Conservation (phyloP, 1,284 basidiomycete species). For the Ustilago nuda region DNA sequence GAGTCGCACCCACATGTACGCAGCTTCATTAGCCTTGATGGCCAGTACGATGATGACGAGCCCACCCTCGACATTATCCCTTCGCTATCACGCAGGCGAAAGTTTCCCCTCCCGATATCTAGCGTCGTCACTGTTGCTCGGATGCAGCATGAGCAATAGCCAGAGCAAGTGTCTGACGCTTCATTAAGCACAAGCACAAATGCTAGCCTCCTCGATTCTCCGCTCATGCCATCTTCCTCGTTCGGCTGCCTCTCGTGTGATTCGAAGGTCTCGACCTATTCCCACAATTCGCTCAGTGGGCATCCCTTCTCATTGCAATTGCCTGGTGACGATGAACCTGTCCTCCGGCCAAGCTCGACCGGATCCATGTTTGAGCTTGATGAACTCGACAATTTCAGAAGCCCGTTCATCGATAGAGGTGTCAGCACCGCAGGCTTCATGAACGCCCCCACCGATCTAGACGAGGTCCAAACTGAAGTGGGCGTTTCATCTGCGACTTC, state of each 20-base stretch:
- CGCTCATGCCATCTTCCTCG: conserved; percentile 11
- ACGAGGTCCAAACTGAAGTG: background rate
- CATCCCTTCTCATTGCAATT: conserved; percentile 41
- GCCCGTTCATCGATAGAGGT: conserved; percentile 3
- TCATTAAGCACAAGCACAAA: conserved; percentile 6
- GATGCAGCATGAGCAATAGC: background rate
- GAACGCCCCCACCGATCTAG: background rate
- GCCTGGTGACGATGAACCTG: conserved; percentile 6
- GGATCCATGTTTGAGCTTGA: conserved; percentile 25
- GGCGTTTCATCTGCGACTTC: background rate
- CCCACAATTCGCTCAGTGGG: conserved; percentile 22
- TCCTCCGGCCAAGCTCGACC: conserved; percentile 8
- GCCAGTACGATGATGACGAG: conserved; percentile 29
- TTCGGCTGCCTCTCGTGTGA: conserved; percentile 22
- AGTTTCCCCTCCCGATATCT: background rate
- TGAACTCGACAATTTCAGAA: conserved; percentile 11
- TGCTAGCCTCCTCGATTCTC: conserved; percentile 10
- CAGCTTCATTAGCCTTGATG: conserved; percentile 24
- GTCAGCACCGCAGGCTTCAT: conserved; percentile 5
- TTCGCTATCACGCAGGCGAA: conserved; percentile 35
- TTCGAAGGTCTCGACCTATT: conserved; percentile 32
- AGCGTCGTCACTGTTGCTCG: background rate
- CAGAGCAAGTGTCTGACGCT: background rate
- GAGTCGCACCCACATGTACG: conserved; percentile 6
- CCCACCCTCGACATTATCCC: conserved; percentile 38